These are phyloP conservation scores for Xylariaceae sp. DNA, from an alignment of 2,329 filamentous ascomycete genomes.

Conservation along the genomic window DNA sequence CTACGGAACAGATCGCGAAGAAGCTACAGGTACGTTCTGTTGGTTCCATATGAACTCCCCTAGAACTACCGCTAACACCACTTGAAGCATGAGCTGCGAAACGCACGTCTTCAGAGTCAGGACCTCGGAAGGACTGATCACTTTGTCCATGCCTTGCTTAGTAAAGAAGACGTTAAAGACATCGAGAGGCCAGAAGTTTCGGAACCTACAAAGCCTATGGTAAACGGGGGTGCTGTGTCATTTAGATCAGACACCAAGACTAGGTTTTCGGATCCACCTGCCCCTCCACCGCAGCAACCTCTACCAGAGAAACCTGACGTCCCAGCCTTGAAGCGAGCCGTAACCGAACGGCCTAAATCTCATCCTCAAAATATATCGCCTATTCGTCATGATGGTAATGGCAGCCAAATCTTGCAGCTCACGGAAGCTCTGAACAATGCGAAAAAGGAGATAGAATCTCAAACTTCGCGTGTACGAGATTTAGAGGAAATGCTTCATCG, in stretches of 20 bases:
- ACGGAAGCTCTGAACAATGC: slow-evolving; percentile 84
- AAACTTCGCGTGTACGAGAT: slow-evolving; percentile 79
- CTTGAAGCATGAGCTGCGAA: slow-evolving; percentile 83
- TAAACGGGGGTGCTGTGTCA: slow-evolving; percentile 59
- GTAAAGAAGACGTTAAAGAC: slow-evolving; percentile 71
- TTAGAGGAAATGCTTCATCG: slow-evolving; percentile 79
- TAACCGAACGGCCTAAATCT: slow-evolving; percentile 76
- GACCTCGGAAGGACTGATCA: slow-evolving; percentile 84
- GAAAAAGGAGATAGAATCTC: slow-evolving; percentile 86
- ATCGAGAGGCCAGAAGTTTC: slow-evolving; percentile 57
- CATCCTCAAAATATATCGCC: slow-evolving; percentile 61
- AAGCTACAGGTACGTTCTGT: slow-evolving; percentile 72
- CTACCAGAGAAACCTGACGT: slow-evolving; percentile 91
- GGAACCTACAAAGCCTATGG: slow-evolving; percentile 56
- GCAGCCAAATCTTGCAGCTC: slow-evolving; percentile 80
- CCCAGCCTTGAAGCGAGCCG: slow-evolving; percentile 74
- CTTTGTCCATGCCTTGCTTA: slow-evolving; percentile 78
- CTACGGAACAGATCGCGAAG: slow-evolving; percentile 94
- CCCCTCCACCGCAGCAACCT: slow-evolving; percentile 90
- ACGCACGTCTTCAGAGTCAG: slow-evolving; percentile 84
- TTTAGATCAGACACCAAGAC: slow-evolving; percentile 78
- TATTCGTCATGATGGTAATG: slow-evolving; percentile 60
- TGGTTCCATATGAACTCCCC: not conserved
- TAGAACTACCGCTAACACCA: slow-evolving; percentile 32
- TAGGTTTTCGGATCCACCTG: slow-evolving; percentile 90